Conservation (phyloP, 2,329 filamentous ascomycete species). For the Fusarium sterilihyphosum region DNA sequence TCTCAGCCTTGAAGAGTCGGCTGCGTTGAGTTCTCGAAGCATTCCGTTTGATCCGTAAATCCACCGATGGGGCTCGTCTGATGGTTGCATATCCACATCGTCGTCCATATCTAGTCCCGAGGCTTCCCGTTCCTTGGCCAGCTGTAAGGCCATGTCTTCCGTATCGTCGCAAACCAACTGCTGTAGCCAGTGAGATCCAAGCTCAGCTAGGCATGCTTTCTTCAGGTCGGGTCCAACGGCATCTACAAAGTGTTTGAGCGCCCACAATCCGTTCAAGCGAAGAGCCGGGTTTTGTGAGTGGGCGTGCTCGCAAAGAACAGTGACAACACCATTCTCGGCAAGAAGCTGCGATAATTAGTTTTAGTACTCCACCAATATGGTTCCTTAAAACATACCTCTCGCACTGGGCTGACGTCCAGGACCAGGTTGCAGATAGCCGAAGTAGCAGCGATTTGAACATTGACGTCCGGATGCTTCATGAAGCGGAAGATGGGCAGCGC, state of each 20-base stretch:
- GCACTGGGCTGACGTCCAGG: constrained; percentile 90
- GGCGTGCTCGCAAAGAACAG: constrained; percentile 83
- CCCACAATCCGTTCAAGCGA: constrained; percentile 89
- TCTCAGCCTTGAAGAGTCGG: constrained; percentile 56
- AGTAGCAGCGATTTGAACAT: constrained; percentile 87
- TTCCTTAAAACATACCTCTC: constrained; percentile 69
- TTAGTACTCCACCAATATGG: background rate
- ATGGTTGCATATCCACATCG: constrained; percentile 66
- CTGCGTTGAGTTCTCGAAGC: constrained; percentile 47
- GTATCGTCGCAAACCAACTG: constrained; percentile 76
- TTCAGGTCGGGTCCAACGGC: constrained; percentile 77
- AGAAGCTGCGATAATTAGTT: constrained; percentile 66
- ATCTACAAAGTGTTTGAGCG: constrained; percentile 88
- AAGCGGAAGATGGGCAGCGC: constrained; percentile 80
- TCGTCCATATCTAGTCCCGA: constrained; percentile 61
- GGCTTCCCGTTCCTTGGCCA: constrained; percentile 44
- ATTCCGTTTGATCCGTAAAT: constrained; percentile 46
- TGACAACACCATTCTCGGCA: constrained; percentile 77
- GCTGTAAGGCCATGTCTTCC: constrained; percentile 61
- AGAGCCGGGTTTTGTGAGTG: constrained; percentile 82
- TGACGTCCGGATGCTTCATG: constrained; percentile 76
- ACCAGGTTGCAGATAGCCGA: constrained; percentile 86
- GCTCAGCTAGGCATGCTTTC: constrained; percentile 78
- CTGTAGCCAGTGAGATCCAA: constrained; percentile 83
- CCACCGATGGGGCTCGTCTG: constrained; percentile 56